Evolutionary conservation across 306 rosid species (phyloP), one percentile per base, ranked within the genome.

Genomic region (Vachellia collinsii): DNA sequence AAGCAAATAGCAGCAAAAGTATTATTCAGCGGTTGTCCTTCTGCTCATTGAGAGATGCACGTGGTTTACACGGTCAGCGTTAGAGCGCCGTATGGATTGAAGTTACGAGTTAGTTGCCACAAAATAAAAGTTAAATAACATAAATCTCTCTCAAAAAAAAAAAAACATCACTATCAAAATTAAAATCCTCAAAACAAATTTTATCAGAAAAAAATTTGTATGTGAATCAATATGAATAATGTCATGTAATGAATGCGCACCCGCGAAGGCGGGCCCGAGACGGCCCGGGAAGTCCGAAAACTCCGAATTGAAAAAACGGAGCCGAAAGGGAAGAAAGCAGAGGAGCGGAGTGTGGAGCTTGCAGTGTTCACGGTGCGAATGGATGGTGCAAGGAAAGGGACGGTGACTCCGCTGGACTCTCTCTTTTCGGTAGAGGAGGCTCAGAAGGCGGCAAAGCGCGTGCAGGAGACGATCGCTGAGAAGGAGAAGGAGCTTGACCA

Each of bases 351-450:
- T 38, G 66, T 37, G 39, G 38, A 36, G 50, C 2, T 6, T 23
- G 74, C 17, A 17, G 78, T 3, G 62, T 11, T 7, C 23, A 12
- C 71, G 34, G 37, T 29, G 38, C 8, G 22, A 23, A 86, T 83
- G 91, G 81, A 79, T 51, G 80, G 14, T 3, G 66, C 51, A 8
- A 72, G 51, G 77, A 90, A 85, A 66, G 94, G 94, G 5, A 86
- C 87, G 3, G 97, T 93, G 84, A 88, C 92, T 47, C 54, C 97
- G 41, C 69, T 94, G 12, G 86, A 92, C 13, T 87, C 97, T 14
- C 8, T 88, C 69, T 92, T 85, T 86, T 83, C 94, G 0, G 76
- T 64, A 0, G 95, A 88, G 73, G 97, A 94, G 53, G 80, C 92
- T 1, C 91, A 84, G 38, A 91, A 87, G 81, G 97, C 97, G 1